A percentile compares a stretch with the other conserved stretches of the same genome.
phyloP scores from a whole-genome alignment of 768 basidiomycete genomes.

The Gymnopilus dilepis region DNA sequence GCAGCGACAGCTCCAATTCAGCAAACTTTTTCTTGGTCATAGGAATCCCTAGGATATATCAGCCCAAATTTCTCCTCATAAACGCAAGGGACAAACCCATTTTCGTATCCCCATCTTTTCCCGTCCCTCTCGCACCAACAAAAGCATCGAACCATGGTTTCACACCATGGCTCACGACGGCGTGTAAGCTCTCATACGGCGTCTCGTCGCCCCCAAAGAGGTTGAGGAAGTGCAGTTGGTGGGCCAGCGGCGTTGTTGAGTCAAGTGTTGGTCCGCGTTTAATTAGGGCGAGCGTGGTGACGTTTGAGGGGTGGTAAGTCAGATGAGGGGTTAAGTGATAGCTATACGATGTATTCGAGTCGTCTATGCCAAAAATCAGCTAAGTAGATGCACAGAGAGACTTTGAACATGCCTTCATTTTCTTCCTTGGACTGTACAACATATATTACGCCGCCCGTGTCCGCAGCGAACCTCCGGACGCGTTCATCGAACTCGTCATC shows the following conservation, averaged over 20 bases:
- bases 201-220: slow-evolving; percentile 88
- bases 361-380: slow-evolving; percentile 51
- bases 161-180: slow-evolving; percentile 92
- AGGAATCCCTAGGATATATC: slow-evolving; percentile 67
- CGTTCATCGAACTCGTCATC: slow-evolving; percentile 78
- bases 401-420: slow-evolving; percentile 60
- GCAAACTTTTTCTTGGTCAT: slow-evolving; percentile 99
- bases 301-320: slow-evolving; percentile 78
- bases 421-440: slow-evolving; percentile 82
- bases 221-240: slow-evolving; percentile 91
- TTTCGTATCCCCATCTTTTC: slow-evolving; percentile 80
- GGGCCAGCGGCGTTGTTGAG: slow-evolving; percentile 74
- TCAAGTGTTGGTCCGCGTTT: slow-evolving; percentile 89
- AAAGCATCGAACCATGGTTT: slow-evolving; percentile 99
- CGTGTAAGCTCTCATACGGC: slow-evolving; percentile 95
- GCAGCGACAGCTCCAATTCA: slow-evolving; percentile 90
- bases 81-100: slow-evolving; percentile 54
- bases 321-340: slow-evolving; percentile 77
- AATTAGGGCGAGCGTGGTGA: slow-evolving; percentile 92
- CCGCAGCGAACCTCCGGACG: slow-evolving; percentile 75
- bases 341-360: slow-evolving; percentile 61
- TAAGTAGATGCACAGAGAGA: slow-evolving; percentile 14
- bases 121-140: slow-evolving; percentile 79
- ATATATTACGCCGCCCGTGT: slow-evolving; percentile 79
- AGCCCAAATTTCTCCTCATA: not conserved